Conservation (phyloP, 2,329 filamentous ascomycete genomes). For the Fusarium lyarnte region DNA sequence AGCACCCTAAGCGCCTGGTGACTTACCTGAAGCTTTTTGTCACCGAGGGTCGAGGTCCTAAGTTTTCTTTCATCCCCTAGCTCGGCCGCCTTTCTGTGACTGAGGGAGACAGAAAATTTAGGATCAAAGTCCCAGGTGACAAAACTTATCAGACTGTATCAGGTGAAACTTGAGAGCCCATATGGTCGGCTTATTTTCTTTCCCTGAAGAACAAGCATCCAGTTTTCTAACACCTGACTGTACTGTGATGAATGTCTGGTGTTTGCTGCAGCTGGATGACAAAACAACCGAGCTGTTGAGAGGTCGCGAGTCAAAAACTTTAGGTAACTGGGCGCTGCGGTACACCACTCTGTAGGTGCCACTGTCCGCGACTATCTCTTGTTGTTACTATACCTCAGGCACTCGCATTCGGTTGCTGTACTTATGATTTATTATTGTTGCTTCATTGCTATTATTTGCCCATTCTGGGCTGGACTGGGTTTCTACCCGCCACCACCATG, state of each 20-base stretch:
- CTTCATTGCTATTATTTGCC: neutral
- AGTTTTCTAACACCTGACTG: neutral
- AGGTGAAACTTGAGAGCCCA: neutral
- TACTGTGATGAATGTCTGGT: neutral
- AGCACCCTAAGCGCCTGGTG: neutral
- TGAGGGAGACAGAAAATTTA: neutral
- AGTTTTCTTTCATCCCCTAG: neutral
- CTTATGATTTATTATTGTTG: neutral
- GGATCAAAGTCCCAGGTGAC: neutral
- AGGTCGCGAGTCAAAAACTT: neutral
- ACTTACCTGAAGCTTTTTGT: neutral
- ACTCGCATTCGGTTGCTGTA: neutral
- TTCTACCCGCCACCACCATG: conserved; percentile 29
- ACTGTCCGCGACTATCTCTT: conserved; percentile 25
- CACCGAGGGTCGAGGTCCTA: neutral
- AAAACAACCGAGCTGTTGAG: conserved; percentile 9
- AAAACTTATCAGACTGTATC: neutral
- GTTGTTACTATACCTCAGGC: neutral
- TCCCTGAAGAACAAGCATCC: neutral
- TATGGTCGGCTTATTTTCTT: neutral
- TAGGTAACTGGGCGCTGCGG: neutral
- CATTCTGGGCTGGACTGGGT: conserved; percentile 16
- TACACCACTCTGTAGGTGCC: conserved; percentile 15
- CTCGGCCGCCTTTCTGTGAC: conserved; percentile 15
- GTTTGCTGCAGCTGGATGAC: conserved; percentile 18